phyloP scores from a whole-genome alignment of 2,329 filamentous ascomycete species.

The Biscogniauxia marginata region DNA sequence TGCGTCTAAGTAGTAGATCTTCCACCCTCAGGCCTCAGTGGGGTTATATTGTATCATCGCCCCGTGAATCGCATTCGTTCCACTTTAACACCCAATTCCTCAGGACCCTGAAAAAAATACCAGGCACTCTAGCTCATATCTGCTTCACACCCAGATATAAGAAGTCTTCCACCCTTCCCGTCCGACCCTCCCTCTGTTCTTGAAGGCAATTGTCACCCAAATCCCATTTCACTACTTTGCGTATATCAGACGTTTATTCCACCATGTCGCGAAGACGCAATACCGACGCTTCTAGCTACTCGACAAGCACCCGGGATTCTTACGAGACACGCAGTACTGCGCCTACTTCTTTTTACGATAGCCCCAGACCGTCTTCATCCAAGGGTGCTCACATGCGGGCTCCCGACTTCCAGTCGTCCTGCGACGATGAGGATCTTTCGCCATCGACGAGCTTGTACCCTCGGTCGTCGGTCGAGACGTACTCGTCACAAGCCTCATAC shows the following conservation, averaged over 20 bases:
- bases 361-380: constrained; percentile 39
- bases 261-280: constrained; percentile 37
- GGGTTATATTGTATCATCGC: constrained; percentile 25
- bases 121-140: constrained; percentile 18
- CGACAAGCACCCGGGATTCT: constrained; percentile 42
- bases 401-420: constrained; percentile 18
- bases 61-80: constrained; percentile 19
- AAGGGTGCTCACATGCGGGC: constrained; percentile 29
- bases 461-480: constrained; percentile 71
- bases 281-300: constrained; percentile 34
- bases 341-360: constrained; percentile 45
- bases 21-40: constrained; percentile 29
- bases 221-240: constrained; percentile 17
- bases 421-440: constrained; percentile 37
- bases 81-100: constrained; percentile 13
- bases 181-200: constrained; percentile 6
- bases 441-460: constrained; percentile 44
- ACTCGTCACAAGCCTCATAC: constrained; percentile 68
- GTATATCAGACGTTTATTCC: constrained; percentile 26
- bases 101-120: constrained; percentile 28
- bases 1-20: constrained; percentile 21
- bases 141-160: constrained; percentile 25
- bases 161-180: constrained; percentile 12
- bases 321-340: constrained; percentile 48
- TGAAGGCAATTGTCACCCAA: constrained; percentile 2